Percentiles rank a stretch among this genome's conserved stretches.
phyloP scores from a whole-genome alignment of 768 basidiomycete species.

The Mycena vitilis region DNA sequence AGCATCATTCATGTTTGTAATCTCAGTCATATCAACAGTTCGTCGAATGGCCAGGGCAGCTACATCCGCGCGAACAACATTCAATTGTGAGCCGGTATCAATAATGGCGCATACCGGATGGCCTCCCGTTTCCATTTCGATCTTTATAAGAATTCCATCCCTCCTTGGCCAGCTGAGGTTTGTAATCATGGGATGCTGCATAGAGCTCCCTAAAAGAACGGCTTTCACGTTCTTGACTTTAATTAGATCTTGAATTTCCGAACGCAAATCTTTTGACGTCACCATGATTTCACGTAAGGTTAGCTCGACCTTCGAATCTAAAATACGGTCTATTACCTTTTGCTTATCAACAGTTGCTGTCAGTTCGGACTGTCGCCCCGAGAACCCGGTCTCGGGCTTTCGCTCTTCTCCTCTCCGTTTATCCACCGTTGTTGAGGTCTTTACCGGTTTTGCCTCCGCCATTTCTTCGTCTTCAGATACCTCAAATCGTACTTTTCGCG shows the following conservation, averaged over 20 bases:
- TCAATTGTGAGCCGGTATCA: constrained; percentile 44
- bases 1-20: constrained; percentile 41
- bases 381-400: too few relatives aligned
- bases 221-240: constrained; percentile 10
- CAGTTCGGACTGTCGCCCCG: not conserved
- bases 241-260: not conserved
- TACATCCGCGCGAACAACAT: constrained; percentile 35
- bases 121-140: constrained; percentile 31
- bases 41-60: constrained; percentile 13
- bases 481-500: too few relatives aligned
- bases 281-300: constrained; percentile 9
- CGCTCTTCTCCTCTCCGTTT: too few relatives aligned
- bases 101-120: constrained; percentile 36
- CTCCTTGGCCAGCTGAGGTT: not conserved
- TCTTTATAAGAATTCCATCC: constrained; percentile 25
- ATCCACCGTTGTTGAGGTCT: too few relatives aligned
- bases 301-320: not conserved
- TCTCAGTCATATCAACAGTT: constrained; percentile 29
- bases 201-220: not conserved
- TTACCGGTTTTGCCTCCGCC: too few relatives aligned
- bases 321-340: not conserved
- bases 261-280: not conserved
- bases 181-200: not conserved
- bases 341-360: not conserved
- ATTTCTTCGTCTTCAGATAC: too few relatives aligned